Evolutionary conservation across 345 rosid genomes (phyloP), one percentile per base, ranked within the genome.

Genomic region (Mangifera indica): DNA sequence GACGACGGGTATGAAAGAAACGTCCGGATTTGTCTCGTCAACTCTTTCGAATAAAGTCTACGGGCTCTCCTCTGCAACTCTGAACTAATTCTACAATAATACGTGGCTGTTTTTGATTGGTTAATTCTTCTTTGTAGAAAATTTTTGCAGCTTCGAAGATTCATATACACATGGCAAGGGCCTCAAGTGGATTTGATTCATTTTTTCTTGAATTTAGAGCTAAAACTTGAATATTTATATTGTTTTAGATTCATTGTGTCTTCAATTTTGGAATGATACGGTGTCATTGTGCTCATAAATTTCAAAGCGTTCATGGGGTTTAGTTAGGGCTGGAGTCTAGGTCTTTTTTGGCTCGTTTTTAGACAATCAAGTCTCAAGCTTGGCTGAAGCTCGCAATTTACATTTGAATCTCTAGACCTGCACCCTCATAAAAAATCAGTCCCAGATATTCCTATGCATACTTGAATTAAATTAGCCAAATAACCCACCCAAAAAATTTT

Each of bases 131-230:
- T 7, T 1, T 56, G 70, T 76, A 86, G 86, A 78, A 86, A 87
- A 86, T 91, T 25, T 91, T 91, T 70, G 84, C 87, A 24, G 97
- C 92, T 10, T 83, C 93, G 20, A 87, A 90, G 80, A 79, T 91
- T 64, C 85, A 82, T n/a, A 61, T 88, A 51, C 64, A 82, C 93
- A 26, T 88, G 97, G 97, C 93, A 91, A 53, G 88, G 88, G 97
- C 97, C 92, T 63, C 97, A 88, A 92, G 93, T 87, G 66, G 46
- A 17, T 70, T 15, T 56, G 53, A 44, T 13, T 67, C n/a, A 54
- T 61, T 60, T 10, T n/a, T 65, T 22, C 0, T 11, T 74, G 61
- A 52, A 54, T 69, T 54, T 7, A 17, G 42, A 15, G 5, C 40
- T 24, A 22, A 65, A 48, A 46, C 24, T 65, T 20, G 48, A 4